These are phyloP conservation scores for Tolypocladium guangdongense DNA, from an alignment of 2,329 filamentous ascomycete genomes.

Conservation along the genomic window DNA sequence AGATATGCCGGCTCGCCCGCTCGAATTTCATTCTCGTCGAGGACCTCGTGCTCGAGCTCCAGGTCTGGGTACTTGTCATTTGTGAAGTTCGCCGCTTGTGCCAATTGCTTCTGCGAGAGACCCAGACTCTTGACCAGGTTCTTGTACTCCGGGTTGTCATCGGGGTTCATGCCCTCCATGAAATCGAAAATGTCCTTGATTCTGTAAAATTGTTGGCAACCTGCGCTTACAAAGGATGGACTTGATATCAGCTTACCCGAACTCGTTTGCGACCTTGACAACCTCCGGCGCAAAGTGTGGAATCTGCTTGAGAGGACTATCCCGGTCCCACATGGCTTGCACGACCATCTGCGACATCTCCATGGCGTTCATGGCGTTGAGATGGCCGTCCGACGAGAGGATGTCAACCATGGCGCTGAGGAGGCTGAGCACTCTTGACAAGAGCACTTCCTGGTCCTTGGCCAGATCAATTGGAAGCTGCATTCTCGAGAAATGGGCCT, in stretches of 20 bases:
- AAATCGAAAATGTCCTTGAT: conserved; percentile 96
- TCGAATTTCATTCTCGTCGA: conserved; percentile 69
- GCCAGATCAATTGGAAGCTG: conserved; percentile 89
- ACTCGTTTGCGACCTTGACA: conserved; percentile 71
- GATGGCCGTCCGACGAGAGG: conserved; percentile 84
- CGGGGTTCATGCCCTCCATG: conserved; percentile 97
- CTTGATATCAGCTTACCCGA: conserved; percentile 45
- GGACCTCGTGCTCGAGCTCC: conserved; percentile 77
- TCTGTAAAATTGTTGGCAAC: conserved; percentile 31
- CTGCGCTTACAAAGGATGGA: background rate
- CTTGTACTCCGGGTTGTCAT: conserved; percentile 75
- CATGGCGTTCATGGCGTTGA: conserved; percentile 98
- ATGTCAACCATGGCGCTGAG: conserved; percentile 91
- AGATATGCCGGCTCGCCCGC: conserved; percentile 75
- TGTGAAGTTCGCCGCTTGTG: conserved; percentile 85
- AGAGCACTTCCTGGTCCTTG: conserved; percentile 85
- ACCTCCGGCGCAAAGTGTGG: conserved; percentile 82
- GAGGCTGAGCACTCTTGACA: conserved; percentile 76
- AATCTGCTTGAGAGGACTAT: conserved; percentile 94
- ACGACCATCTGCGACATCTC: conserved; percentile 99
- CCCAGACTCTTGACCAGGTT: conserved; percentile 67
- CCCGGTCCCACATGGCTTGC: conserved; percentile 97
- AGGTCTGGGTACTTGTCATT: conserved; percentile 95
- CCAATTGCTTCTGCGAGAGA: conserved; percentile 70
- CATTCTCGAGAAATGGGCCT: conserved; percentile 96